A percentile compares a stretch with the other conserved stretches of the same genome.
Evolutionary conservation across 2,329 filamentous ascomycete genomes (phyloP).

Genomic region (Dothidotthia symphoricarpi): DNA sequence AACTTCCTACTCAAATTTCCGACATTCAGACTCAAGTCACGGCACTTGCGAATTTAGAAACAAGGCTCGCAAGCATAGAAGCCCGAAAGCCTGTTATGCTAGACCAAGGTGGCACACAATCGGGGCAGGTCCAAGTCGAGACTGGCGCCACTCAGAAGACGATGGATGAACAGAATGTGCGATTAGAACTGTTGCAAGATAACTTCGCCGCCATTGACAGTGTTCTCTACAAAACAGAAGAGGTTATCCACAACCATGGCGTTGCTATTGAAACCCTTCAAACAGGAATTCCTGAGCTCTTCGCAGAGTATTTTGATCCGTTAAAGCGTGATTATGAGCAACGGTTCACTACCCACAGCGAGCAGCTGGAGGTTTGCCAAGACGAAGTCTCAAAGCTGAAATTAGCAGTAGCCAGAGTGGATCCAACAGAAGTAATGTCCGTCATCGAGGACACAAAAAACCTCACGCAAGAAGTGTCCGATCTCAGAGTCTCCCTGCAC

Average conservation of each 20-base stretch:
- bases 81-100: background rate
- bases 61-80: background rate
- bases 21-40: no score
- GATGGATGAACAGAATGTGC: background rate
- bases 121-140: background rate
- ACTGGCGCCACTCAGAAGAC: background rate
- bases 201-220: background rate
- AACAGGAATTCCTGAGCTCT: background rate
- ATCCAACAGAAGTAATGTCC: background rate
- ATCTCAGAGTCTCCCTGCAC: background rate
- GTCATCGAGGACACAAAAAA: background rate
- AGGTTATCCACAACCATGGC: background rate
- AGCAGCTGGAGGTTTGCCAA: background rate
- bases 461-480: background rate
- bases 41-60: background rate
- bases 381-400: background rate
- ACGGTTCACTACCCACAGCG: background rate
- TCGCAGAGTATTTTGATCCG: constrained; percentile 2
- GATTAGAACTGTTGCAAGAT: background rate
- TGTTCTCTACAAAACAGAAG: background rate
- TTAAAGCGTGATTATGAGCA: constrained; percentile 1
- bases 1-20: no score
- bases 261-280: background rate
- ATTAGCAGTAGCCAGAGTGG: background rate
- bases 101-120: background rate